These are phyloP conservation scores for Penicillium corylophilum DNA, from an alignment of 2,329 filamentous ascomycete species.

Conservation along the genomic window DNA sequence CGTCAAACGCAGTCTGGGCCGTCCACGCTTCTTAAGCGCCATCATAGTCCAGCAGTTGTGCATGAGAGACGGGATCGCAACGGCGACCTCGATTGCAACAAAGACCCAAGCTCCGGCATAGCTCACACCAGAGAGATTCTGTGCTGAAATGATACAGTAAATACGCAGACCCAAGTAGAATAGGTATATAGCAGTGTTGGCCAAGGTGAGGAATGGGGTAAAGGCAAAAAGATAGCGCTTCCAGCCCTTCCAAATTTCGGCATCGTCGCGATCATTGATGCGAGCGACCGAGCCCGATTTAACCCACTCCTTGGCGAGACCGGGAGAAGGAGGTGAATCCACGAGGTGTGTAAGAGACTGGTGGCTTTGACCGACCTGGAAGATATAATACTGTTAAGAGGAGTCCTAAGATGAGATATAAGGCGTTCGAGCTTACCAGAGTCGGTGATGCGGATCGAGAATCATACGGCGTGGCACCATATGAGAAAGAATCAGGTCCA, in stretches of 20 bases:
- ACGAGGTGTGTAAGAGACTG: conserved; percentile 37
- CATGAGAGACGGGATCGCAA: conserved; percentile 55
- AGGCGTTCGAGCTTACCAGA: conserved; percentile 21
- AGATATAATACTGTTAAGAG: conserved; percentile 22
- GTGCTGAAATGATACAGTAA: conserved; percentile 53
- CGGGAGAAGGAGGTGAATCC: conserved; percentile 27
- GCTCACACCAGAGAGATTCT: conserved; percentile 40
- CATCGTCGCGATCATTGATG: conserved; percentile 38
- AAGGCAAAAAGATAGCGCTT: conserved; percentile 36
- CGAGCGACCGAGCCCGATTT: conserved; percentile 38
- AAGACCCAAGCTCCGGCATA: conserved; percentile 59
- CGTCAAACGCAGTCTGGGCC: conserved; percentile 53
- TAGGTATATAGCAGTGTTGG: conserved; percentile 37
- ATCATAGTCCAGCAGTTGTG: conserved; percentile 61
- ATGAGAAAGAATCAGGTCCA: conserved; percentile 21
- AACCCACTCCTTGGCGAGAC: conserved; percentile 38
- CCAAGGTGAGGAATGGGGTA: conserved; percentile 36
- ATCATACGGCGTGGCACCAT: conserved; percentile 25
- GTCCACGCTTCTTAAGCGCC: conserved; percentile 54
- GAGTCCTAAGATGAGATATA: neutral
- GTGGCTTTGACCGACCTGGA: conserved; percentile 31
- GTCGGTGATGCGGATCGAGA: conserved; percentile 33
- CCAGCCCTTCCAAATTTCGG: conserved; percentile 38
- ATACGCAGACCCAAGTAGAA: conserved; percentile 55
- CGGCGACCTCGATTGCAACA: conserved; percentile 55